Percentiles rank a stretch among this genome's conserved stretches.
Conservation (phyloP, 2,329 filamentous ascomycete species). For the Akanthomyces lecanii region DNA sequence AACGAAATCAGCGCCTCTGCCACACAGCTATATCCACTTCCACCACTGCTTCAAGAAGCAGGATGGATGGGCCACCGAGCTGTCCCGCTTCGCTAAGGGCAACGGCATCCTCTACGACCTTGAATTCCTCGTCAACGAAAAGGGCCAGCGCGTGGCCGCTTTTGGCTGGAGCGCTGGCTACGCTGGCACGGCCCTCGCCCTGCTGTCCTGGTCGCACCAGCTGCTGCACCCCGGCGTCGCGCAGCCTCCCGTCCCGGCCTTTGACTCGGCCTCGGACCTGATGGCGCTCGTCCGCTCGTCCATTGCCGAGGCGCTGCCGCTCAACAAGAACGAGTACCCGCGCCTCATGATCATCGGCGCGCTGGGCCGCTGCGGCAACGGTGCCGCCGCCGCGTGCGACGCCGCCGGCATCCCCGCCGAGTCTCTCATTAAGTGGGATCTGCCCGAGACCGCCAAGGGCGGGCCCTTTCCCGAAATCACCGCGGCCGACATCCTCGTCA, state of each 20-base stretch:
- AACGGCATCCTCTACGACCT: slow-evolving; percentile 77
- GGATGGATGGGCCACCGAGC: slow-evolving; percentile 70
- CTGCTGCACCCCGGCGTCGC: slow-evolving; percentile 62
- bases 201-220: slow-evolving; percentile 83
- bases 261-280: slow-evolving; percentile 15
- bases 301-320: slow-evolving; percentile 66
- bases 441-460: slow-evolving; percentile 67
- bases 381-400: slow-evolving; percentile 75
- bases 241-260: slow-evolving; percentile 36
- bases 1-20: slow-evolving; percentile 37
- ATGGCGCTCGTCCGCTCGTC: slow-evolving; percentile 51
- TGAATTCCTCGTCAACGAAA: slow-evolving; percentile 76
- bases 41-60: slow-evolving; percentile 71
- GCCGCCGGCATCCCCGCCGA: slow-evolving; percentile 54
- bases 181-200: slow-evolving; percentile 66
- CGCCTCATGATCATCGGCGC: slow-evolving; percentile 81
- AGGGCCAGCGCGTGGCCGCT: slow-evolving; percentile 65
- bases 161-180: slow-evolving; percentile 76
- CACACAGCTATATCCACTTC: slow-evolving; percentile 68
- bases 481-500: slow-evolving; percentile 69
- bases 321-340: slow-evolving; percentile 62
- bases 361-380: slow-evolving; percentile 76
- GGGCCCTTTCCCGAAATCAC: slow-evolving; percentile 74
- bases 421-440: slow-evolving; percentile 63
- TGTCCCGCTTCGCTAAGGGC: slow-evolving; percentile 47